Evolutionary conservation across 1,284 basidiomycete genomes (phyloP), one percentile per base, ranked within the genome.

Genomic region (Ganoderma sinense): DNA sequence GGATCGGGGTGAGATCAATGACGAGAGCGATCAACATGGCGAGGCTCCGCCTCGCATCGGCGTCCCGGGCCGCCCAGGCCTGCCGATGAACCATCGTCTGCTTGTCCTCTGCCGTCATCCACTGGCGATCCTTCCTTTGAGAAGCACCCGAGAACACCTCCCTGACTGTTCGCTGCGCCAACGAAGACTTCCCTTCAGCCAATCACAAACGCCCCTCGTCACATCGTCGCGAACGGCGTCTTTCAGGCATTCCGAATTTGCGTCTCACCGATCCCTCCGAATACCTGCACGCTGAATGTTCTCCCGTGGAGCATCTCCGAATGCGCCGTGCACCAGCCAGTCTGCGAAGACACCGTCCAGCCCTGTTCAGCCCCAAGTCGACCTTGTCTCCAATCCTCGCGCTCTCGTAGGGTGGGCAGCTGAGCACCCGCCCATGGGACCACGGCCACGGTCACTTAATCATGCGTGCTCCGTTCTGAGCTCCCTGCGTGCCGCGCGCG

Each of bases 401-500:
- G 33, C 60, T 65, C 58, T 45, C 45, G 72, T 71, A 71, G 70
- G 72, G 53, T 51, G 62, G 66, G 33, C 55, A 51, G 53, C 61
- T 55, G 59, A 58, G 59, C 62, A 70, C 64, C 66, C 59, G 66
- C 72, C 65, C 11, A 26, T 51, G 48, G 48, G 48, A 51, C 45
- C 45, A 51, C 48, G 48, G 69, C 70, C 70, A 70, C 72, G 70
- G 69, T 73, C 72, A 73, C 68, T 69, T 71, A 70, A 73, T 62
- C 53, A 51, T 40, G 43, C 68, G 43, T 18, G 8, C 61, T 60
- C 16, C n/a, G 61, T 51, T 40, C 51, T 23, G 39, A 23, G 48
- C 40, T 51, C 51, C 13, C 53, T 31, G 2, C 53, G 7, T 56
- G 29, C 31, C 31, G 53, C 14, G 29, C 11, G 23, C 48, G 48